Evolutionary conservation across 2,329 filamentous ascomycete genomes (phyloP).

Genomic region (Cytospora schulzeri): DNA sequence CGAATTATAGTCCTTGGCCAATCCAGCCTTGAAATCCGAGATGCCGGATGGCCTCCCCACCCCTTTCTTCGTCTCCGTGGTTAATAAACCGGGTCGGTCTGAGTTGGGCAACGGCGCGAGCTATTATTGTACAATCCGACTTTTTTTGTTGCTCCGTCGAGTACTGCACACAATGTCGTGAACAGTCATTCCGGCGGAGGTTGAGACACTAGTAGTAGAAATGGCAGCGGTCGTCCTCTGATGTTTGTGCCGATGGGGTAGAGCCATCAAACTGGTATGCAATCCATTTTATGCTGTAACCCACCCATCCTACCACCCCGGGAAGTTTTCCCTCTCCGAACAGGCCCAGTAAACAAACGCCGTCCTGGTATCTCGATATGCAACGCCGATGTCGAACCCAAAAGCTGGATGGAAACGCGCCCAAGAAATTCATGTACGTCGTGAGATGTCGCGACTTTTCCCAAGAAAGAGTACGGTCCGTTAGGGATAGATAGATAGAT

Average conservation of each 20-base stretch:
- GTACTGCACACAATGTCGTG: constrained; percentile 9
- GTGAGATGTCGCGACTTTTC: constrained; percentile 31
- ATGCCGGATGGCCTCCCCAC: neutral
- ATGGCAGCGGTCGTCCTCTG: constrained; percentile 15
- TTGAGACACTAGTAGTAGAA: constrained; percentile 27
- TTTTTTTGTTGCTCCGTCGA: constrained; percentile 15
- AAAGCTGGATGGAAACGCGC: constrained; percentile 29
- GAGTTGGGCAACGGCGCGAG: constrained; percentile 3
- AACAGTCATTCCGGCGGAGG: neutral
- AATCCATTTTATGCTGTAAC: constrained; percentile 22
- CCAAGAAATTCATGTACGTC: constrained; percentile 39
- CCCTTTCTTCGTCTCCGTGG: constrained; percentile 5
- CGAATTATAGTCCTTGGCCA: constrained; percentile 9
- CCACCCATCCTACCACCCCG: constrained; percentile 9
- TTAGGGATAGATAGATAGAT: neutral
- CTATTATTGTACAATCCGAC: constrained; percentile 20
- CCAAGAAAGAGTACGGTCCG: constrained; percentile 3
- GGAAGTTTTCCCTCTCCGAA: constrained; percentile 1
- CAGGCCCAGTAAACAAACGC: constrained; percentile 37
- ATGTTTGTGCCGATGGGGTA: constrained; percentile 4
- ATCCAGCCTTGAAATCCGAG: neutral
- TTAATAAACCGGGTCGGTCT: neutral
- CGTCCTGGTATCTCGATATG: constrained; percentile 49
- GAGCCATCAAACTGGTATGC: constrained; percentile 19
- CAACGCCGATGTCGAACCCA: constrained; percentile 40